Evolutionary conservation across 2,329 filamentous ascomycete species (phyloP).

Genomic region (Stemphylium lycopersici): DNA sequence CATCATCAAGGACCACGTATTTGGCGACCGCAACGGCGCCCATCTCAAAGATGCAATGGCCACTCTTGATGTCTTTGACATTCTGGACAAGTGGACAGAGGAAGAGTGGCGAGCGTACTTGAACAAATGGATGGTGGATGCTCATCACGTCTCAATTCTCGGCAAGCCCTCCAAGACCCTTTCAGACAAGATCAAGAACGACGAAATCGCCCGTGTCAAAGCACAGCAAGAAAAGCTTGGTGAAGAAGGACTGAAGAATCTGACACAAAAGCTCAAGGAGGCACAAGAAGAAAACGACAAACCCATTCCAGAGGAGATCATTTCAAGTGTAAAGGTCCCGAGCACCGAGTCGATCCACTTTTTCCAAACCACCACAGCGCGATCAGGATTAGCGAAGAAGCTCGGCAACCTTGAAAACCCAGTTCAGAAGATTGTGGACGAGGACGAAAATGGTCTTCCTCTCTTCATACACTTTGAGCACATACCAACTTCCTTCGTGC

Average conservation of each 20-base stretch:
- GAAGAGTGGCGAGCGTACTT: constrained; percentile 82
- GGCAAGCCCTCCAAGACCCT: constrained; percentile 83
- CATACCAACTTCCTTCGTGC: constrained; percentile 90
- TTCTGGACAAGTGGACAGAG: constrained; percentile 79
- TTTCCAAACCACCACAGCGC: constrained; percentile 83
- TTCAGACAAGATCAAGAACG: constrained; percentile 78
- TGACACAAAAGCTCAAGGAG: constrained; percentile 76
- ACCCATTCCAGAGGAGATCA: constrained; percentile 80
- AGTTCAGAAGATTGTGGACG: constrained; percentile 78
- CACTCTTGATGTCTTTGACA: constrained; percentile 63
- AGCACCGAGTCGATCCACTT: constrained; percentile 92
- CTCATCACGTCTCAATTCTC: constrained; percentile 84
- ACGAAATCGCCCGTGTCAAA: constrained; percentile 79
- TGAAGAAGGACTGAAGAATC: constrained; percentile 75
- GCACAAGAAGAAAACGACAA: constrained; percentile 89
- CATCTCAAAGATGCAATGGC: constrained; percentile 50
- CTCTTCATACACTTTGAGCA: constrained; percentile 98
- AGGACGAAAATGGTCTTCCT: constrained; percentile 67
- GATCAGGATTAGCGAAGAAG: constrained; percentile 76
- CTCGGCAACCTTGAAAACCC: constrained; percentile 71
- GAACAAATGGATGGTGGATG: constrained; percentile 82
- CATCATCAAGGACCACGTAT: constrained; percentile 91
- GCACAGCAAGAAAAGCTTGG: constrained; percentile 81
- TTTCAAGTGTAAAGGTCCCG: constrained; percentile 82
- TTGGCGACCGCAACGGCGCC: constrained; percentile 80